Percentiles rank a stretch among this genome's conserved stretches.
Conservation (phyloP, 2,329 filamentous ascomycete genomes). For the Albifimbria verrucaria region DNA sequence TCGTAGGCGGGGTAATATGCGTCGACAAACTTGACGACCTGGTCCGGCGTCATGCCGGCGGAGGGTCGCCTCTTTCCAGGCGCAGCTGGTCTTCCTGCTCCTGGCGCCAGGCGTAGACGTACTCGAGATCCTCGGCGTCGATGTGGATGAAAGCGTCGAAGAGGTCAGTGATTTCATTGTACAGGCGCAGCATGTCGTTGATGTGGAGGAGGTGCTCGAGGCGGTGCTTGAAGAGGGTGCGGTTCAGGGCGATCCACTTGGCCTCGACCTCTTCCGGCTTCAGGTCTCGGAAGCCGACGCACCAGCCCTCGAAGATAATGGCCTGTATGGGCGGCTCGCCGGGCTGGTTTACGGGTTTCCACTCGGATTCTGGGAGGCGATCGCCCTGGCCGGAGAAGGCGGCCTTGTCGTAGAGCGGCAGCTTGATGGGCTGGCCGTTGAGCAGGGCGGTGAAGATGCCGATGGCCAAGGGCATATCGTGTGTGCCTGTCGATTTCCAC, state of each 20-base stretch:
- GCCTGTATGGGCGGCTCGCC: constrained; percentile 53
- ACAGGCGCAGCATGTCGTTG: constrained; percentile 44
- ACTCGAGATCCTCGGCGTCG: constrained; percentile 68
- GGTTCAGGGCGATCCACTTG: constrained; percentile 48
- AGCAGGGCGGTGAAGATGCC: constrained; percentile 60
- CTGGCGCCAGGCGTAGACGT: constrained; percentile 80
- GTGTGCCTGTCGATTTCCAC: constrained; percentile 46
- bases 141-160: constrained; percentile 56
- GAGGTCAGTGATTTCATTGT: constrained; percentile 46
- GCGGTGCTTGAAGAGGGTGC: constrained; percentile 43
- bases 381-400: constrained; percentile 74
- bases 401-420: constrained; percentile 84
- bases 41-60: constrained; percentile 76
- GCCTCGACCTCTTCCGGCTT: constrained; percentile 46
- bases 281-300: constrained; percentile 74
- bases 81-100: constrained; percentile 76
- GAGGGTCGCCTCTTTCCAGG: constrained; percentile 51
- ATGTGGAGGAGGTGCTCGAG: constrained; percentile 48
- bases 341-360: constrained; percentile 54
- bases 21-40: constrained; percentile 72
- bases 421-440: constrained; percentile 44
- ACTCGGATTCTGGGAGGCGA: constrained; percentile 59
- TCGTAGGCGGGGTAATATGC: constrained; percentile 71
- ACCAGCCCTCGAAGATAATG: constrained; percentile 88
- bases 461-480: constrained; percentile 66